Evolutionary conservation across 2,329 filamentous ascomycete species (phyloP), one percentile per base, ranked within the genome.

Genomic region (Xylariaceae sp.): DNA sequence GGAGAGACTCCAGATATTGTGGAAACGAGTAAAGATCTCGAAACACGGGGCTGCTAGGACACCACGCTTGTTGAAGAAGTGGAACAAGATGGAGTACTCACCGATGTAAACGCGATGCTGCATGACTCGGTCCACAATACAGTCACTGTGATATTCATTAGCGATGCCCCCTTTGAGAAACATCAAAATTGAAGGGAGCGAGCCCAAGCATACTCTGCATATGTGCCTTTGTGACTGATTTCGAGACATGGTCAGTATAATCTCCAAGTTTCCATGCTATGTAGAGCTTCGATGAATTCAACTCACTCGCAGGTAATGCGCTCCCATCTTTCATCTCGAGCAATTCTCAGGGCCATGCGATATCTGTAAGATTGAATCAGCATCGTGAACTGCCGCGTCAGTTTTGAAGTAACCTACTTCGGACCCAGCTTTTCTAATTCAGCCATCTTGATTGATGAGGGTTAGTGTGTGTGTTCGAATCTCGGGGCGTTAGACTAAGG

Each of bases 291-390:
- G 3, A 7, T 23, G n/a, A 83, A 82, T 52, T 65, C 60, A 62
- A 92, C 93, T 78, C 97, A 94, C 67, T 93, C 90, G 74, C 94
- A 99, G 71, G 88, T 85, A 52, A 96, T 76, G 54, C 92, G 78
- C 72, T 93, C 87, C 83, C 90, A 97, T 62, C 93, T 79, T 74
- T 96, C 90, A 72, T 99, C 94, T 56, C 92, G 80, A 0, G 94
- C 94, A 56, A 97, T 92, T 49, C 59, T 54, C 13, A 64, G 51
- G 17, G 62, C 62, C 62, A 62, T 63, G 47, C 62, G 52, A 9
- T 64, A 63, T 58, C 58, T 63, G 13, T 35, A 53, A 11, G 13
- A 35, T 30, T 37, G 9, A 45, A 10, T 59, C 53, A 60, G 55
- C 5, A 34, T 2, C 10, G 11, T 9, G 18, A 35, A 1, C 8